Conservation (phyloP, 768 basidiomycete genomes). For the Cystofilobasidium capitatum region DNA sequence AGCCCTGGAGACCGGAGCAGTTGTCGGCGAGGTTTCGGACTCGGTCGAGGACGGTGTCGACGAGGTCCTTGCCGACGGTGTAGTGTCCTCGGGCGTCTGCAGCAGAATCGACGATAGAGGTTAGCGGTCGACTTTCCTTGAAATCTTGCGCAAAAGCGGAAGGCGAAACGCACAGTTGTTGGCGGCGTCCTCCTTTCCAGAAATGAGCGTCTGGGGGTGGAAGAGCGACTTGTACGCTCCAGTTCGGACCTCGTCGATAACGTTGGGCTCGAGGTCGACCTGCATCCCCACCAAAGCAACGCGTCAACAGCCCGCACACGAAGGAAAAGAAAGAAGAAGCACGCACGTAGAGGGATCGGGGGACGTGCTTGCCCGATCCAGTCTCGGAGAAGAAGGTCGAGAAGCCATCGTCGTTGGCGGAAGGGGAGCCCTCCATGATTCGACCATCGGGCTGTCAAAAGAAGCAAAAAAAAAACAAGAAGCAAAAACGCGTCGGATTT, state of each 20-base stretch:
- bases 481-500: not conserved
- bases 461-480: not conserved
- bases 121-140: conserved; percentile 22
- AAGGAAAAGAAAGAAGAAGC: not conserved
- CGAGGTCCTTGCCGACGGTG: conserved; percentile 96
- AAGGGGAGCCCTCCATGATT: conserved; percentile 64
- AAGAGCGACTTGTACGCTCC: conserved; percentile 94
- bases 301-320: not conserved
- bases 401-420: conserved; percentile 78
- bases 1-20: conserved; percentile 95
- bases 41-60: conserved; percentile 95
- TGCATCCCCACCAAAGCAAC: conserved; percentile 11
- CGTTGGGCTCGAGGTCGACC: conserved; percentile 68
- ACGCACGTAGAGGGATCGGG: conserved; percentile 83
- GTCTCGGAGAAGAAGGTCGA: conserved; percentile 99
- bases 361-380: conserved; percentile 90
- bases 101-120: conserved; percentile 4
- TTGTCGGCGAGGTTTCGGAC: conserved; percentile 94
- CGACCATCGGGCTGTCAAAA: conserved; percentile 95
- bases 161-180: conserved; percentile 75
- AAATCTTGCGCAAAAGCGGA: conserved; percentile 16
- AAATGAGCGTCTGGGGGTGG: conserved; percentile 94
- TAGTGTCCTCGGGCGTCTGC: conserved; percentile 97
- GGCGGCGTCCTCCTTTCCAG: conserved; percentile 98
- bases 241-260: conserved; percentile 92